These are phyloP conservation scores for Tricholoma matsutake DNA, from an alignment of 768 basidiomycete genomes.

Conservation along the genomic window DNA sequence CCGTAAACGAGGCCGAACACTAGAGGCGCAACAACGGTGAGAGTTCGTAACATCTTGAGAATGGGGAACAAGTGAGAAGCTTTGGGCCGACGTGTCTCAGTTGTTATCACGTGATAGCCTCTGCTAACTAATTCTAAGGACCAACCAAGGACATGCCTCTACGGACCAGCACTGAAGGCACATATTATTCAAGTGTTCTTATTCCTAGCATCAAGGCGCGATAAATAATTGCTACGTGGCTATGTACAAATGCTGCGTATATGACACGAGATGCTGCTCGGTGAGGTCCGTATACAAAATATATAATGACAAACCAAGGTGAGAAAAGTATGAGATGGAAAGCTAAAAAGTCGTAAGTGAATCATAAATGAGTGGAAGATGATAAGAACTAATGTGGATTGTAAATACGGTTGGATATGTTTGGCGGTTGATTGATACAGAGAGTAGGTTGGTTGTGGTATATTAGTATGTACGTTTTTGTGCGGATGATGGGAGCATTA, in stretches of 20 bases:
- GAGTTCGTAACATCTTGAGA: constrained; percentile 13
- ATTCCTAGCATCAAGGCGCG: no score
- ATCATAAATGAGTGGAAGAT: not conserved
- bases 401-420: not conserved
- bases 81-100: constrained; percentile 14
- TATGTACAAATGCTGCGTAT: not conserved
- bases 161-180: no score
- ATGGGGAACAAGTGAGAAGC: not conserved
- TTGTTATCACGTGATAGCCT: constrained; percentile 4
- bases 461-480: not conserved
- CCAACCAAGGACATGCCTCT: no score
- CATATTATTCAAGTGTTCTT: no score
- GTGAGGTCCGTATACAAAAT: not conserved
- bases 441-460: not conserved
- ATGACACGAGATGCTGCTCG: constrained; percentile 7
- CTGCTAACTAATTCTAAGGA: no score
- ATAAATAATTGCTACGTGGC: no score
- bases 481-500: constrained; percentile 1
- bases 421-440: not conserved
- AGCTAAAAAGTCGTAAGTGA: not conserved
- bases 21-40: constrained; percentile 28
- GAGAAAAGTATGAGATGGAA: not conserved
- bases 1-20: constrained; percentile 42
- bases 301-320: not conserved
- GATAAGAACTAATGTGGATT: not conserved